Conservation (phyloP, 306 rosid genomes). For the Trichosanthes cucumerina region DNA sequence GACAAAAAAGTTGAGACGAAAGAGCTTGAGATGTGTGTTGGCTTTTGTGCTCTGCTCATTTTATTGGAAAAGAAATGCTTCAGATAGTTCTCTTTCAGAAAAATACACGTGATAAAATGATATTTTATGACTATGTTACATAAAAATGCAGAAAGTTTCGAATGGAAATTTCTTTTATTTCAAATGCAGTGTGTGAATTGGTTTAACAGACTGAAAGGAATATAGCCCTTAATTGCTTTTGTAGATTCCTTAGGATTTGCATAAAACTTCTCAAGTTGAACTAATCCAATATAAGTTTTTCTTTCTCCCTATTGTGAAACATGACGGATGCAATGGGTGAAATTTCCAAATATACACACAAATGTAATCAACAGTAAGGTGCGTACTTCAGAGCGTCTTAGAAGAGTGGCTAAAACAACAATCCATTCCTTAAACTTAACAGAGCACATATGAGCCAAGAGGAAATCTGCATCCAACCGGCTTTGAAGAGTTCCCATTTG, state of each 20-base stretch:
- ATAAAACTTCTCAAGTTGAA: neutral
- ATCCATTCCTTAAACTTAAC: constrained; percentile 99
- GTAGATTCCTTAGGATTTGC: neutral
- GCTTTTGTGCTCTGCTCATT: neutral
- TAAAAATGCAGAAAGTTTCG: neutral
- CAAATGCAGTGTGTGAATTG: neutral
- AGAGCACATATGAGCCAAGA: constrained; percentile 88
- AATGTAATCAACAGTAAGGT: neutral
- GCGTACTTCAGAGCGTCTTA: constrained; percentile 79
- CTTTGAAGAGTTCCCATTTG: constrained; percentile 84
- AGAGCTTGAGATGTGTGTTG: neutral
- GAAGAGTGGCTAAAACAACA: constrained; percentile 87
- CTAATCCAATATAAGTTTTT: neutral
- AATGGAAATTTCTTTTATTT: neutral
- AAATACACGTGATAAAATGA: neutral
- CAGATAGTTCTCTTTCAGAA: neutral
- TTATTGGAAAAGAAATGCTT: neutral
- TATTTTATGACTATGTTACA: neutral
- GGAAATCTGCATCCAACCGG: constrained; percentile 94
- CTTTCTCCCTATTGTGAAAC: neutral
- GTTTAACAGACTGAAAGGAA: neutral
- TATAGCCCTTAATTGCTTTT: neutral
- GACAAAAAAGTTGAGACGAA: neutral
- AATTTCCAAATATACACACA: neutral
- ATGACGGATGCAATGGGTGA: neutral